Evolutionary conservation across 2,329 filamentous ascomycete genomes (phyloP).

Genomic region (Pyricularia grisea): DNA sequence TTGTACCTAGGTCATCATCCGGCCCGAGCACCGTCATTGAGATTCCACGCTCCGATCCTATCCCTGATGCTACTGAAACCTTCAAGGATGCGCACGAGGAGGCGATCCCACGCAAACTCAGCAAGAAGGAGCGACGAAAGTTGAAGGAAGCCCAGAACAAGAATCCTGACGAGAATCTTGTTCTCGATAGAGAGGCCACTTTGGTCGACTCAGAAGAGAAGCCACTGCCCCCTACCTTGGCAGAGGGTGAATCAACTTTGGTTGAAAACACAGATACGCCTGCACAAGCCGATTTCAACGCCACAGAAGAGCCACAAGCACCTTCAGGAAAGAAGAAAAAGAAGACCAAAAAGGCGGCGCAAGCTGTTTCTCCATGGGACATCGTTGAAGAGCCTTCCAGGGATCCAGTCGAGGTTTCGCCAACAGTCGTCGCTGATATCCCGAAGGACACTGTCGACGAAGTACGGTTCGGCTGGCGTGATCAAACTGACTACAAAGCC

Average conservation of each 20-base stretch:
- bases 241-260: constrained; percentile 4
- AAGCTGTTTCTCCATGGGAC: neutral
- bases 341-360: neutral
- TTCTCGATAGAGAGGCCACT: neutral
- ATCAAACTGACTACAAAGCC: neutral
- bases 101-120: constrained; percentile 11
- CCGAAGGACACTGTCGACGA: neutral
- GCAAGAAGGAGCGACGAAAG: constrained; percentile 16
- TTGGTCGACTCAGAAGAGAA: neutral
- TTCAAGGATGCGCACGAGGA: neutral
- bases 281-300: neutral
- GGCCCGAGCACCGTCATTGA: neutral
- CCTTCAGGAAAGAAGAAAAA: neutral
- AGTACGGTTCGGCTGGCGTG: neutral
- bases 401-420: neutral
- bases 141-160: neutral
- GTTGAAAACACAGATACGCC: constrained; percentile 2
- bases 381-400: neutral
- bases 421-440: neutral
- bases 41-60: neutral
- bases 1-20: neutral
- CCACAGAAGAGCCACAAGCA: neutral
- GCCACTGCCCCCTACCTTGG: neutral
- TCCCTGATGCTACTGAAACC: neutral
- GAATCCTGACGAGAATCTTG: neutral